These are phyloP conservation scores for Neofusicoccum umdonicola DNA, from an alignment of 2,329 filamentous ascomycete species.

Conservation along the genomic window DNA sequence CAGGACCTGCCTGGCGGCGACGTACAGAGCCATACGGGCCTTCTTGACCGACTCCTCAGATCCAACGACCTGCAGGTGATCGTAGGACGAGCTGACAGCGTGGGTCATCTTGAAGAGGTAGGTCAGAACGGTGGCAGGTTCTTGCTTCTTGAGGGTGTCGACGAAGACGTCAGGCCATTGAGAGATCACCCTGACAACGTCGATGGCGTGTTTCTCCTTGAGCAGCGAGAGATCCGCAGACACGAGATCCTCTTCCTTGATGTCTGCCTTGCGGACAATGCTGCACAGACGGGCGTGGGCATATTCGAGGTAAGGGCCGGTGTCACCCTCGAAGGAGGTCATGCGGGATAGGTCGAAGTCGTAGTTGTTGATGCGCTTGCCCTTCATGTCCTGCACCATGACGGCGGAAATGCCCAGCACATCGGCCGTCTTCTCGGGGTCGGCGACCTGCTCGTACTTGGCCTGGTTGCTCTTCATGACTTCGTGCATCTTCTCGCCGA, in stretches of 20 bases:
- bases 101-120: constrained; percentile 89
- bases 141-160: constrained; percentile 80
- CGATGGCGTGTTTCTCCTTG: constrained; percentile 67
- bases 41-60: constrained; percentile 69
- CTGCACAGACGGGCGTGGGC: constrained; percentile 69
- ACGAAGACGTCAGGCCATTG: constrained; percentile 83
- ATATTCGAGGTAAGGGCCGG: constrained; percentile 81
- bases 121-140: constrained; percentile 65
- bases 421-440: constrained; percentile 80
- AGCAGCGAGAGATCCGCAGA: constrained; percentile 67
- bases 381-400: constrained; percentile 97
- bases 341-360: constrained; percentile 77
- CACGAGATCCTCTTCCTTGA: constrained; percentile 54
- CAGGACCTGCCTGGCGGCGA: constrained; percentile 70
- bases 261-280: constrained; percentile 57
- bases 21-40: constrained; percentile 75
- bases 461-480: constrained; percentile 87
- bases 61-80: constrained; percentile 77
- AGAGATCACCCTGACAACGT: constrained; percentile 72
- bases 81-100: constrained; percentile 74
- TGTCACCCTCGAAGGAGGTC: constrained; percentile 82
- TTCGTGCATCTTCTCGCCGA: constrained; percentile 94
- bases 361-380: constrained; percentile 73
- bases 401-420: constrained; percentile 89
- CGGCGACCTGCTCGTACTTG: constrained; percentile 87